Base-by-base conservation (phyloP, 1,139 yeast genomes). In the Suhomyces taliae region DNA sequence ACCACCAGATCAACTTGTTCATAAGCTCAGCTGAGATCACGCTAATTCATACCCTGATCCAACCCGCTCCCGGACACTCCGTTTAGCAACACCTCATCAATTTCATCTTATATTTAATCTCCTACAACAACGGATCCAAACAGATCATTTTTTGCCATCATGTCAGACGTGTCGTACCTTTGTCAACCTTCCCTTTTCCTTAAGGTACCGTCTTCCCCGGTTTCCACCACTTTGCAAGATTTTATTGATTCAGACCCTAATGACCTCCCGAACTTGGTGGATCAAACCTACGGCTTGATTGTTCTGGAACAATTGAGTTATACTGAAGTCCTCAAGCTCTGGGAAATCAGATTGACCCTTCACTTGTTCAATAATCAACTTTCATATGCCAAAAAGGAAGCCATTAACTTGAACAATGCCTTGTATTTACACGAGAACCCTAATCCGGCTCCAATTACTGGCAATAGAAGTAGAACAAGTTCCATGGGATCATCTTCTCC, bases 281-380 rank as follows among this genome's bases (percentile, higher is more conserved):
- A 59, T 38, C 38, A 49, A 32, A 55, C 64, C 1, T 59, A 58
- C 45, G 43, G 44, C 38, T 39, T 64, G 27, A 51, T 64, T 31
- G 50, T 52, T 32, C 40, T 34, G 24, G 42, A 43, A 10, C 50
- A 49, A 27, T 43, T 53, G 15, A 35, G 43, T 8, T 35, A 41
- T 10, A 45, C 43, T 27, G 53, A 60, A 10, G 32, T 40, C 19
- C 56, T 73, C 12, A 57, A 54, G 42, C 41, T 72, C 19, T 74
- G 79, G 79, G 72, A 71, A 45, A 62, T 70, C n/a, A 55, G 79
- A 24, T 58, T 74, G 29, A 54, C 60, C 7, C 54, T 69, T n/a
- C 61, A 62, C 14, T 44, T 72, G 8, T 72, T 72, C 55, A 60
- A 59, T 46, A 59, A 65, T 48, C 65, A 65, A 36, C 57, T 72